Evolutionary conservation across 2,329 filamentous ascomycete genomes (phyloP), one percentile per base, ranked within the genome.

Genomic region (Nigrospora sphaerica): DNA sequence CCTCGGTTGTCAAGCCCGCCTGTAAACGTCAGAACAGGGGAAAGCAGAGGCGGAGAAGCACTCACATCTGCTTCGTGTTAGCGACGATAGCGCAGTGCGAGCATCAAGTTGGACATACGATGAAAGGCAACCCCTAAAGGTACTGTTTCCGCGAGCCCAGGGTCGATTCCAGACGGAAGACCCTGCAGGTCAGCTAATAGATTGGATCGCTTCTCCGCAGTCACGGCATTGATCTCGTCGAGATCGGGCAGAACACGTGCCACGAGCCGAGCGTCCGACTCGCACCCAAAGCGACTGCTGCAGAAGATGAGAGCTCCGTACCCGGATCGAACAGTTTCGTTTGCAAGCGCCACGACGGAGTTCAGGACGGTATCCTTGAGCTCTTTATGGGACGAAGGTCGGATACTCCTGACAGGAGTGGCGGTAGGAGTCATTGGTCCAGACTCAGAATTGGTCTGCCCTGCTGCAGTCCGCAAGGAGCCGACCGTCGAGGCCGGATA

Each of bases 271-370:
- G 86, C 84, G 55, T 86, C 79, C 5, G 74, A 73, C 62, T 90
- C 86, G 55, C 83, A 86, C 12, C 76, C 74, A 44, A 73, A 69
- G 10, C 86, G 79, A 56, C 84, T 89, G 46, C 81, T 78, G 49
- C 85, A 86, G 60, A 91, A 91, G 1, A 91, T 77, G 32, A 91
- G 70, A 4, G 78, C 85, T 4, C 86, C 86, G 57, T 81, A 86
- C 1, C 84, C 85, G 36, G 77, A 73, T n/a, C 67, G 67, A 0
- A 78, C 85, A 4, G 84, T 88, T 57, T 88, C 85, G 45, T 78
- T 73, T 2, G 85, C 77, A 32, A 91, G 70, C 1, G 85, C 73
- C 3, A 90, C 77, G 35, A 89, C 84, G 1, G 85, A 74, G 57
- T 90, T 91, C 6, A 81, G 68, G 7, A 86, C 75, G 0, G 83